Base-by-base conservation (phyloP, 345 rosid genomes). In the Chamaenerion angustifolium region DNA sequence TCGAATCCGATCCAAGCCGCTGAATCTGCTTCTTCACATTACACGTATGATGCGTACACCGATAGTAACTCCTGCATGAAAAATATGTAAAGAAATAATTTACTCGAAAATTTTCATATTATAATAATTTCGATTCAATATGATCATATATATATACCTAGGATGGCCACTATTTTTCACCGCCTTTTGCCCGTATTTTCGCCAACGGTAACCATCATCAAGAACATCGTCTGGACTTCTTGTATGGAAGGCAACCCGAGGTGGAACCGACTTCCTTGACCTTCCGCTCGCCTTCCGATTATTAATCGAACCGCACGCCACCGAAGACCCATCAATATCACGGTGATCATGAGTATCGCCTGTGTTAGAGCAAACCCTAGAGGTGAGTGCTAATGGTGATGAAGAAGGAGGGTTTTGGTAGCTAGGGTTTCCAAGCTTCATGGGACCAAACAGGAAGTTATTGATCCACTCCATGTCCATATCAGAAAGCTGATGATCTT, bases 31-130 rank as follows among this genome's bases (percentile, higher is more conserved):
- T 88, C 85, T 88, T 88, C 65, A 88, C 94, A 63, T 70, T 84
- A 82, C 96, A 88, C 63, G 96, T 81, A 57, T 84, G 94, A 63
- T 88, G 81, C n/a, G 96, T 88, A 72, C 94, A 88, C 41, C 96
- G 79, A 46, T 84, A 84, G 64, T 88, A 88, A 65, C 92, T 88
- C 85, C 95, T 85, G 51, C 37, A 25, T 46, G 25, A 31, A 31
- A 31, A 23, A 23, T 23, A 23, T 23, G 5, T 23, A 23, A 2
- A n/a, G n/a, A n/a, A n/a, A n/a, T n/a, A n/a, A n/a, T n/a, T n/a
- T n/a, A n/a, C n/a, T n/a, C n/a, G n/a, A n/a, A n/a, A n/a, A n/a
- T n/a, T n/a, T n/a, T n/a, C n/a, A n/a, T n/a, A n/a, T n/a, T n/a
- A n/a, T n/a, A n/a, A n/a, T n/a, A n/a, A n/a, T n/a, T n/a, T n/a